Evolutionary conservation across 176 grass and related monocot genomes (phyloP).

Genomic region (Eragrostis curvula): DNA sequence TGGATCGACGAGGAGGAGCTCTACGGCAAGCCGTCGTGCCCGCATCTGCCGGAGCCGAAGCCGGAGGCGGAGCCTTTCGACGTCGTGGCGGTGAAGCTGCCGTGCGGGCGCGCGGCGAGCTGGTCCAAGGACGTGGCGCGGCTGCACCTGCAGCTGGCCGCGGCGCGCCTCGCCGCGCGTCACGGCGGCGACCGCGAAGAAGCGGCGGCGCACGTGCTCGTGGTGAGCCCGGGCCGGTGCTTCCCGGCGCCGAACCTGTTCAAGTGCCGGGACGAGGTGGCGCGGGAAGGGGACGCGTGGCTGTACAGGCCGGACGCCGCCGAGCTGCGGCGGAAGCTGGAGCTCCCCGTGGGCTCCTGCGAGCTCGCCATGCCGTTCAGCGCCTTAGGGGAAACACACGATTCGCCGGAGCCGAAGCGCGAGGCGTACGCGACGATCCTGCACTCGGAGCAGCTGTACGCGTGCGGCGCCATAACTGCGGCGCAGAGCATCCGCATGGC

Average conservation of each 20-base stretch:
- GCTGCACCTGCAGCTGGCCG: conserved; percentile 73
- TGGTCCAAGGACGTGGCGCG: conserved; percentile 80
- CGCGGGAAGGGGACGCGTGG: conserved; percentile 64
- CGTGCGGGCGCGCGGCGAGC: conserved; percentile 36
- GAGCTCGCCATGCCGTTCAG: conserved; percentile 64
- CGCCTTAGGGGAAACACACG: conserved; percentile 21
- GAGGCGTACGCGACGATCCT: conserved; percentile 66
- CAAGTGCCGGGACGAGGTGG: conserved; percentile 53
- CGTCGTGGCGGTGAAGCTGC: conserved; percentile 61
- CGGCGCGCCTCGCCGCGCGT: conserved; percentile 48
- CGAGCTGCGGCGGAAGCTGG: conserved; percentile 55
- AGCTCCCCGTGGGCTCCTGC: conserved; percentile 70
- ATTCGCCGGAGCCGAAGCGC: neutral
- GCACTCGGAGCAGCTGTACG: conserved; percentile 59
- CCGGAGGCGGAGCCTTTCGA: conserved; percentile 24
- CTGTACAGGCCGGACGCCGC: conserved; percentile 50
- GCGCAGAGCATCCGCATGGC: conserved; percentile 54
- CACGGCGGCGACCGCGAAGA: too few species aligned
- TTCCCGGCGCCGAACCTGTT: conserved; percentile 72
- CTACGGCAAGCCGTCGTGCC: conserved; percentile 49
- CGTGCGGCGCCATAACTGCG: conserved; percentile 53
- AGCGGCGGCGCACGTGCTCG: conserved; percentile 56
- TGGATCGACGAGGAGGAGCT: conserved; percentile 74
- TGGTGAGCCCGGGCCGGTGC: conserved; percentile 72
- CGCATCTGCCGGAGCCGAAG: conserved; percentile 44